Conservation (phyloP, 768 basidiomycete species). For the Chiua virens region DNA sequence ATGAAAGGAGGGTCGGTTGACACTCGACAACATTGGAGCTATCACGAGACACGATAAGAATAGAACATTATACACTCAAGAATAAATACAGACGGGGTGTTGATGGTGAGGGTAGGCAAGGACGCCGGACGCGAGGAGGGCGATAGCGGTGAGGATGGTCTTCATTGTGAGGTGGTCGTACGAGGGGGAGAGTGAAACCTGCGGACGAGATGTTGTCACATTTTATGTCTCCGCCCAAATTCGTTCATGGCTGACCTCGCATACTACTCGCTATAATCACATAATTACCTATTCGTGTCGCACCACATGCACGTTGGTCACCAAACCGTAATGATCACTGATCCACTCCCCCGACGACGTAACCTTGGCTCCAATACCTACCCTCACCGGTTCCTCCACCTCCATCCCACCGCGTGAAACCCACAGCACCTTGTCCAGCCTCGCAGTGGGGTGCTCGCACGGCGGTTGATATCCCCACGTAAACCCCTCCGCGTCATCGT, state of each 20-base stretch:
- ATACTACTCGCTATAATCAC: slow-evolving; percentile 14
- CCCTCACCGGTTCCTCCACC: slow-evolving; percentile 51
- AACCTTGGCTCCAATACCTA: slow-evolving; percentile 57
- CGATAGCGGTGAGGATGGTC: slow-evolving; percentile 37
- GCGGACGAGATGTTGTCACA: too few species aligned
- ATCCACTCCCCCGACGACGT: slow-evolving; percentile 44
- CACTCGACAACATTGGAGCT: slow-evolving; percentile 56
- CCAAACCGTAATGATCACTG: slow-evolving; percentile 70
- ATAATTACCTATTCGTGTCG: slow-evolving; percentile 1
- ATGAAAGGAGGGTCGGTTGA: slow-evolving; percentile 53
- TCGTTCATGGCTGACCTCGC: slow-evolving; percentile 1
- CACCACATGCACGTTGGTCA: slow-evolving; percentile 36
- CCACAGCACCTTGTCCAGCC: slow-evolving; percentile 70
- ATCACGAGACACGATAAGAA: slow-evolving; percentile 6
- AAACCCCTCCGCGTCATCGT: slow-evolving; percentile 44
- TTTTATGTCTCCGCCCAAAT: slow-evolving; percentile 37
- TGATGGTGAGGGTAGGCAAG: slow-evolving; percentile 54
- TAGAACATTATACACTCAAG: background rate
- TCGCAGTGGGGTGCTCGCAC: slow-evolving; percentile 43
- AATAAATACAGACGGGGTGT: slow-evolving; percentile 66
- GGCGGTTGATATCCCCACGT: slow-evolving; percentile 74
- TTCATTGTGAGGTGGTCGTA: slow-evolving; percentile 44
- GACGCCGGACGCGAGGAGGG: slow-evolving; percentile 42
- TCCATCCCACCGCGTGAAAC: slow-evolving; percentile 47
- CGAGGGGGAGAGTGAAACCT: slow-evolving; percentile 21